Evolutionary conservation across 75 land plant genomes (phyloP), one percentile per base, ranked within the genome.

Genomic region (Cunninghamia lanceolata): DNA sequence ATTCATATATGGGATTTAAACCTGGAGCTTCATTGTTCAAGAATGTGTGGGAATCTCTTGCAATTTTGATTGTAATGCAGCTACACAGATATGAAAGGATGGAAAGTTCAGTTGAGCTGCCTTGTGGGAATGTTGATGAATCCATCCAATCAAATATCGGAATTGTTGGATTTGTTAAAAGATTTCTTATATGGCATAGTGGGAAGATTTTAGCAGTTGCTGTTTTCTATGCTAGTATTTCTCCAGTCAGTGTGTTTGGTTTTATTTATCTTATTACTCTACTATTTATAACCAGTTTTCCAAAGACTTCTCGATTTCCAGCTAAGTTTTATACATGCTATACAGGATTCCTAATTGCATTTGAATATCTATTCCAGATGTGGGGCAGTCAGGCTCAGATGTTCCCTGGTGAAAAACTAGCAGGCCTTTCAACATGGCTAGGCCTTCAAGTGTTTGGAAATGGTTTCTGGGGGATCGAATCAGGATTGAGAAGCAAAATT

Each of bases 341-440:
- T 82, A 94, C 98, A 59, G 99, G 94, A 79, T 30, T 95, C 45
- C 82, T 98, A 32, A 85, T 95, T 82, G 85, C 86, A 38, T 52
- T 86, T 84, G 99, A 95, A 84, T 98, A 97, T 90, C 91, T 97
- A 25, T 98, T 91, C 82, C 99, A 98, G 90, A 89, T 98, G 94
- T 91, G 92, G 92, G 99, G 97, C 56, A 86, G 87, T 84, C 86
- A 88, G 66, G 88, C 90, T 68, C 88, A 89, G 80, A 93, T 95
- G 96, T 93, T 97, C 84, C 99, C 96, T 83, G 96, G 90, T 54
- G 95, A 94, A 88, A 89, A 86, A n/a, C 90, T 94, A 78, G 94
- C 89, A 73, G 84, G 87, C 56, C 87, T 98, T 85, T 85, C 93
- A 9, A 17, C 73, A 45, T 92, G 96, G 88, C 85, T 98, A 66